A percentile compares a stretch with the other conserved stretches of the same genome.
These are phyloP conservation scores for Fusarium buxicola DNA, from an alignment of 2,329 filamentous ascomycete species.

Conservation along the genomic window DNA sequence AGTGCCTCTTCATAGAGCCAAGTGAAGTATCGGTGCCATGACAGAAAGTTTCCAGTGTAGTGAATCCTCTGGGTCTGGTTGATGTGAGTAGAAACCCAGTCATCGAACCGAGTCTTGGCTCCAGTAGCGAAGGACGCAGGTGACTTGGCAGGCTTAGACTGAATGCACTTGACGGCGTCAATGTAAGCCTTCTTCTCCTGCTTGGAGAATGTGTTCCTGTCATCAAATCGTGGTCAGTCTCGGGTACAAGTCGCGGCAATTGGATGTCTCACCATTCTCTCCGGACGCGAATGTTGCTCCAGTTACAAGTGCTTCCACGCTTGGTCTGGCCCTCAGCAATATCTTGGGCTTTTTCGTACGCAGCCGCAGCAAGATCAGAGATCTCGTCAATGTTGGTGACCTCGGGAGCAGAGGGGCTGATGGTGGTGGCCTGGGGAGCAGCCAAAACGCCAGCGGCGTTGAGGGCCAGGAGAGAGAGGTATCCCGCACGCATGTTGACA, in stretches of 20 bases:
- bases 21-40: slow-evolving; percentile 50
- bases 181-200: slow-evolving; percentile 54
- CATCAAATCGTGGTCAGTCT: not conserved
- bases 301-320: slow-evolving; percentile 42
- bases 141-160: slow-evolving; percentile 51
- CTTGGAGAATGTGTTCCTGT: slow-evolving; percentile 43
- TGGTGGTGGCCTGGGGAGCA: slow-evolving; percentile 29
- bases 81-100: slow-evolving; percentile 62
- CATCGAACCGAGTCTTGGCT: slow-evolving; percentile 60
- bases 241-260: accelerated
- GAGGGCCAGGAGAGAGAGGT: slow-evolving; percentile 37
- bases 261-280: slow-evolving; percentile 46
- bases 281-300: slow-evolving; percentile 48
- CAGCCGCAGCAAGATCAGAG: slow-evolving; percentile 36
- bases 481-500: slow-evolving; percentile 36
- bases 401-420: slow-evolving; percentile 29
- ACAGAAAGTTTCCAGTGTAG: slow-evolving; percentile 50
- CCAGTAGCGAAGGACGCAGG: slow-evolving; percentile 53
- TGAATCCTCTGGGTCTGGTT: slow-evolving; percentile 60
- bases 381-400: slow-evolving; percentile 37
- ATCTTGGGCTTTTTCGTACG: slow-evolving; percentile 41
- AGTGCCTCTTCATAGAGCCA: slow-evolving; percentile 50
- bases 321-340: slow-evolving; percentile 33
- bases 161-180: slow-evolving; percentile 58
- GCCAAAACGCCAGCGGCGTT: slow-evolving; percentile 41